Evolutionary conservation across 2,329 filamentous ascomycete genomes (phyloP), one percentile per base, ranked within the genome.

Genomic region (Juglanconis sp.): DNA sequence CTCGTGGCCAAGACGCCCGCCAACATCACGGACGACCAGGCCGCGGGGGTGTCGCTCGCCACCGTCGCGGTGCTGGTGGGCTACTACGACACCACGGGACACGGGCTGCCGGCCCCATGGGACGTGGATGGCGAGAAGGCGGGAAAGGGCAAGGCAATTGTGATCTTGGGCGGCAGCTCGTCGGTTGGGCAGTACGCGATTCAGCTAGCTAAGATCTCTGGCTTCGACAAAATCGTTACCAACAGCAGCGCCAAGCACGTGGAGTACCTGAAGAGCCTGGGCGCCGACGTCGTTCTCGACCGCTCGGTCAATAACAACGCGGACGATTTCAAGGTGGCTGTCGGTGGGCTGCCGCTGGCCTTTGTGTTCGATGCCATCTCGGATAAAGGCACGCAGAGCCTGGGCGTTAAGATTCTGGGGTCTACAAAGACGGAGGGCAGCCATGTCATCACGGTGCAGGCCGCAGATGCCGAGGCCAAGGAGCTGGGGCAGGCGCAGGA

Each of bases 141-240:
- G 64, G 24, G 76, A 73, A 54, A 80, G 78, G 53, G 72, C 70
- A n/a, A 75, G 61, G 51, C 72, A 71, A 66, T 75, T 72, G 68
- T 78, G 74, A 67, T 77, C 73, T 48, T 68, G 58, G 32, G 68
- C 59, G 52, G 66, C 49, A 63, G 66, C 62, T 55, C 64, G 8
- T 74, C 71, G 49, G 77, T 81, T 2, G 79, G 79, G 2, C 71
- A 73, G 65, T 75, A 74, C 56, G 77, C 75, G 1, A 72, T 80
- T 6, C 78, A 81, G 63, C 72, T 81, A 6, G 74, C 76, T 30
- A 65, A 68, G 6, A 71, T 73, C 2, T 72, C 75, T 4, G 79
- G 79, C 4, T 79, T 76, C 60, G 70, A 75, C 30, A 78, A 79
- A n/a, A 56, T 79, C n/a, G 67, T 73, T 6, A 78, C 75, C 4